Evolutionary conservation across 352 stramenopile species (phyloP), one percentile per base, ranked within the genome.

Genomic region (Phytopythium chamaehyphon): DNA sequence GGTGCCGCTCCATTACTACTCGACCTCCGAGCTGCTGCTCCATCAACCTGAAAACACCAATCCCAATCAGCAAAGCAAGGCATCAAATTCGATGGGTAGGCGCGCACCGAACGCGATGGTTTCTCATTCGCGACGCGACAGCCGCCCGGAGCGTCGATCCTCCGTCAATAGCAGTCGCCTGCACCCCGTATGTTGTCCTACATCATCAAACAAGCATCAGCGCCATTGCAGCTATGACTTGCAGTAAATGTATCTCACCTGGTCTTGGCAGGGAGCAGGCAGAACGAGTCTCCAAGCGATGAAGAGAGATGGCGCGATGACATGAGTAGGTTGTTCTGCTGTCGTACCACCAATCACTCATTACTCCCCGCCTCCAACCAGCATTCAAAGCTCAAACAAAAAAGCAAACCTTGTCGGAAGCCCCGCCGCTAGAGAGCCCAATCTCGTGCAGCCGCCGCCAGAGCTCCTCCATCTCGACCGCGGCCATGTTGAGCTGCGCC

Each of bases 201-300:
- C 15, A 5, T 3, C 9, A 54, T 35, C 26, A 15, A 40, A 16
- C 7, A 35, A 28, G 3, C 31, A 23, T 40, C 33, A 52, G 21
- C 3, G 24, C 6, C 22, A 28, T 4, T 14, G 23, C 6, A 2
- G 37, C 39, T 22, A 11, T 19, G 6, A 24, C 8, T 33, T 33
- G 28, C 9, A 33, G 9, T 5, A 33, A 9, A 33, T 10, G 5
- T 33, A 10, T 9, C 28, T 33, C 51, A 86, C 74, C 77, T 77
- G 24, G 67, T 59, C 57, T 92, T 90, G 1, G 74, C 74, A 4
- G 84, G 84, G 21, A 94, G 51, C 19, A 94, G 46, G 60, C 79
- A 94, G 51, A 94, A 94, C 10, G 84, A 94, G 56, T 94, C 84
- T 8, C 84, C 84, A 5, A 94, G 54, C 2, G 83, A 88, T 31